These are phyloP conservation scores for Mucor lusitanicus DNA, from an alignment of 371 early-diverging fungal species.

Conservation along the genomic window DNA sequence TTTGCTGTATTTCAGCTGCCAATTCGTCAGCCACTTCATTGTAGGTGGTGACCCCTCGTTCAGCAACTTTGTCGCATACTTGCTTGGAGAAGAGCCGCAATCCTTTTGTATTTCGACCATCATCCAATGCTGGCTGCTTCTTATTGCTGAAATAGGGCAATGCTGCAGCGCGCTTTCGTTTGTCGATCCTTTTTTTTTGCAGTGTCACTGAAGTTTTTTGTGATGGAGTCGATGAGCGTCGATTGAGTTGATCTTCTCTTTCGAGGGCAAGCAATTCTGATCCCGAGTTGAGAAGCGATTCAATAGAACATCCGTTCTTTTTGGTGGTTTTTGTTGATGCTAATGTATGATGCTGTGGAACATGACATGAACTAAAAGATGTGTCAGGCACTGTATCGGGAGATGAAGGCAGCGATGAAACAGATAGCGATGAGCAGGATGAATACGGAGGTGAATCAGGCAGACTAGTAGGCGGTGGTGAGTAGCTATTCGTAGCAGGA, in stretches of 20 bases:
- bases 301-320: conserved; percentile 36
- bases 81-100: conserved; percentile 59
- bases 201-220: neutral
- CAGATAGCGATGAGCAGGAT: conserved; percentile 15
- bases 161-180: neutral
- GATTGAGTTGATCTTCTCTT: conserved; percentile 10
- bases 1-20: conserved; percentile 25
- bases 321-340: neutral
- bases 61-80: conserved; percentile 61
- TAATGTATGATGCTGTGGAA: neutral
- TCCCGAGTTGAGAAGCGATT: conserved; percentile 44
- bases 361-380: conserved; percentile 5
- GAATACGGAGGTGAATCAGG: conserved; percentile 15
- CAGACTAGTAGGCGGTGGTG: conserved; percentile 1
- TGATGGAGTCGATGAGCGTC: neutral
- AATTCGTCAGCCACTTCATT: conserved; percentile 55
- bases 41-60: conserved; percentile 61
- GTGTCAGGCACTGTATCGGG: conserved; percentile 13
- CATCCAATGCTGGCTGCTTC: conserved; percentile 13
- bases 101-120: conserved; percentile 29
- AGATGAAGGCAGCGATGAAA: conserved; percentile 29
- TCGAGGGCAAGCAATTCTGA: conserved; percentile 27
- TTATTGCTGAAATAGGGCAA: neutral
- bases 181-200: conserved; percentile 1
- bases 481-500: neutral